Conservation (phyloP, 495 filamentous ascomycete species). For the Lophiotrema nucula region DNA sequence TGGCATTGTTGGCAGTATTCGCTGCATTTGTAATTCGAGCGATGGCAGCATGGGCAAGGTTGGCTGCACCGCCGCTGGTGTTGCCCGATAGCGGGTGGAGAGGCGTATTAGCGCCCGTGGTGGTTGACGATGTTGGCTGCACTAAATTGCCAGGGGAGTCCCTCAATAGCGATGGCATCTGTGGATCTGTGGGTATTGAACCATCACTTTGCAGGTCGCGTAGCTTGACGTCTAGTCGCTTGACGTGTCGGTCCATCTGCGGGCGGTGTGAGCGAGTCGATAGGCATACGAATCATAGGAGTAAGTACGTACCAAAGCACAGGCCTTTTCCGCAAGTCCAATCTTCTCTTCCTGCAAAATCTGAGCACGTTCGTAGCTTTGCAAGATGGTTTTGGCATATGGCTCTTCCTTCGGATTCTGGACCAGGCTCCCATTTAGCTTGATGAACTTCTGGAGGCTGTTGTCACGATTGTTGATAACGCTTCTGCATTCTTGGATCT, state of each 20-base stretch:
- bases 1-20: conserved; percentile 12
- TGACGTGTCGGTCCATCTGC: conserved; percentile 80
- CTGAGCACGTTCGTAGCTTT: conserved; percentile 69
- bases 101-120: conserved; percentile 50
- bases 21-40: conserved; percentile 39
- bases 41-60: conserved; percentile 39
- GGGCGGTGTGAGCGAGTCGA: conserved; percentile 4
- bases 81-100: conserved; percentile 44
- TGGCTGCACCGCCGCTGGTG: conserved; percentile 31
- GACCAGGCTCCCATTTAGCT: conserved; percentile 72
- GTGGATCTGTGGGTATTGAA: conserved; percentile 72
- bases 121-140: conserved; percentile 48
- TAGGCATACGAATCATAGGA: background rate
- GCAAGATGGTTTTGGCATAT: conserved; percentile 65
- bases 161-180: conserved; percentile 72
- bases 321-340: conserved; percentile 71
- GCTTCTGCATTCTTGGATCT: conserved; percentile 69
- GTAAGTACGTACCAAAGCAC: conserved; percentile 51
- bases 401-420: conserved; percentile 84
- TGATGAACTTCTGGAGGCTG: conserved; percentile 88
- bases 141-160: conserved; percentile 59
- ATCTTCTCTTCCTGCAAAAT: conserved; percentile 86
- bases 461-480: conserved; percentile 74
- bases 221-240: conserved; percentile 81
- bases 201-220: conserved; percentile 77